phyloP scores from a whole-genome alignment of 345 rosid genomes.

The Syzygium grande region DNA sequence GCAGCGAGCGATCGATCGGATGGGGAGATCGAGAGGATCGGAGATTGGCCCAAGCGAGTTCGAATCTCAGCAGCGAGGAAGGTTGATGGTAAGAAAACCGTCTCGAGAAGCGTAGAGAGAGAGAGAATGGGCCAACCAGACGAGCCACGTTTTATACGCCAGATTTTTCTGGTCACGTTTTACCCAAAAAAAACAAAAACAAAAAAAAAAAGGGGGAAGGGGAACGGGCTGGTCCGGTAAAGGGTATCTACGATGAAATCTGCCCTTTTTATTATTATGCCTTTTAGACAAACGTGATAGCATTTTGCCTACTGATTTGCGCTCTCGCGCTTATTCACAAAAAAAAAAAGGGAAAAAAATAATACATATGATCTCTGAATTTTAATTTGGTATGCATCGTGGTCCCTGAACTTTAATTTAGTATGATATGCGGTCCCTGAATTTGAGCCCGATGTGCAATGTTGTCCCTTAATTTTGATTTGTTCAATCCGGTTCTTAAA shows the following conservation, averaged over 20 bases:
- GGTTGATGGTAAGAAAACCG: neutral
- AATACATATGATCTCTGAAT: too few species aligned
- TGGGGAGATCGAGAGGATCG: neutral
- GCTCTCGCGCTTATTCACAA: neutral
- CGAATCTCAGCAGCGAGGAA: neutral
- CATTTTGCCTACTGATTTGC: neutral
- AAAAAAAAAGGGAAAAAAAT: too few species aligned
- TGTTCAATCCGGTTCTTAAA: too few species aligned
- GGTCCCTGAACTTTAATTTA: too few species aligned
- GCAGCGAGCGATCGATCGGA: neutral
- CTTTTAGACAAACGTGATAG: neutral
- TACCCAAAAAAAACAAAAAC: neutral
- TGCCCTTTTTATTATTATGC: neutral
- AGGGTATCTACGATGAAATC: neutral
- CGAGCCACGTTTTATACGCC: neutral
- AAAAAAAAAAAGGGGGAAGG: neutral
- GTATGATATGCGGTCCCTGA: too few species aligned
- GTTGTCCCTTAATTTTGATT: too few species aligned
- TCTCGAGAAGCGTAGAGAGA: neutral
- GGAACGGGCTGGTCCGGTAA: neutral
- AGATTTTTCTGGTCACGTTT: neutral
- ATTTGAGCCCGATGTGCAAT: too few species aligned
- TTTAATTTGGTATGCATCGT: too few species aligned
- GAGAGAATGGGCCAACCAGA: neutral
- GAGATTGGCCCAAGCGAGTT: neutral